Evolutionary conservation across 345 rosid genomes (phyloP).

Genomic region (Litchi chinensis): DNA sequence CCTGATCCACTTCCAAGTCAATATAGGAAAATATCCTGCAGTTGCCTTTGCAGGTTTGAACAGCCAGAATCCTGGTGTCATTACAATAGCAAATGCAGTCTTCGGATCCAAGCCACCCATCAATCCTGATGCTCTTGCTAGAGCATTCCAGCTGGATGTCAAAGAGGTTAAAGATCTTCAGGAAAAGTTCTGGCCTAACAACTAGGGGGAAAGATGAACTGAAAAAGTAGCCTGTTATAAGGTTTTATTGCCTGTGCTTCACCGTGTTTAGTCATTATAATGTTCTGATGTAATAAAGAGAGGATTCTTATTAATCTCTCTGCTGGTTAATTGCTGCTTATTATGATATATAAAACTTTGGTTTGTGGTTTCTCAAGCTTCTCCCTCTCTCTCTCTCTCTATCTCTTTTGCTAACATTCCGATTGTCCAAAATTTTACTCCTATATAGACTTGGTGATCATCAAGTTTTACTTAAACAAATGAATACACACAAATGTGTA

Average conservation of each 20-base stretch:
- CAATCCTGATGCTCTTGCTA: slow-evolving; percentile 22
- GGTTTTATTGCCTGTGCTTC: background rate
- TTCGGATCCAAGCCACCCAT: slow-evolving; percentile 31
- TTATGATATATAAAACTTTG: background rate
- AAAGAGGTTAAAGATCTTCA: slow-evolving; percentile 21
- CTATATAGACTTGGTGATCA: too few species aligned
- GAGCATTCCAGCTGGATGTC: slow-evolving; percentile 33
- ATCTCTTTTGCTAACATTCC: too few species aligned
- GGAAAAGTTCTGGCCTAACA: background rate
- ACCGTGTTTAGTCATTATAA: too few species aligned
- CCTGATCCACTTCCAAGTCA: slow-evolving; percentile 38
- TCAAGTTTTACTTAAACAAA: too few species aligned
- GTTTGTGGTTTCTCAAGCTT: background rate
- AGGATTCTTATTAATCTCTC: background rate
- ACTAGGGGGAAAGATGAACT: background rate
- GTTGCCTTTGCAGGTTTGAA: slow-evolving; percentile 27
- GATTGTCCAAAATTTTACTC: too few species aligned
- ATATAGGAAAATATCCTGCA: slow-evolving; percentile 19
- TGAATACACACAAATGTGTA: too few species aligned
- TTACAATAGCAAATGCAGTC: slow-evolving; percentile 30
- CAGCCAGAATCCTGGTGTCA: slow-evolving; percentile 35
- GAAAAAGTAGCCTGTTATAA: background rate
- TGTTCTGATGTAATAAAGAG: background rate
- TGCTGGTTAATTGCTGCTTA: background rate
- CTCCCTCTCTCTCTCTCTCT: background rate